Evolutionary conservation across 495 filamentous ascomycete genomes (phyloP).

Genomic region (Neurospora sp.): DNA sequence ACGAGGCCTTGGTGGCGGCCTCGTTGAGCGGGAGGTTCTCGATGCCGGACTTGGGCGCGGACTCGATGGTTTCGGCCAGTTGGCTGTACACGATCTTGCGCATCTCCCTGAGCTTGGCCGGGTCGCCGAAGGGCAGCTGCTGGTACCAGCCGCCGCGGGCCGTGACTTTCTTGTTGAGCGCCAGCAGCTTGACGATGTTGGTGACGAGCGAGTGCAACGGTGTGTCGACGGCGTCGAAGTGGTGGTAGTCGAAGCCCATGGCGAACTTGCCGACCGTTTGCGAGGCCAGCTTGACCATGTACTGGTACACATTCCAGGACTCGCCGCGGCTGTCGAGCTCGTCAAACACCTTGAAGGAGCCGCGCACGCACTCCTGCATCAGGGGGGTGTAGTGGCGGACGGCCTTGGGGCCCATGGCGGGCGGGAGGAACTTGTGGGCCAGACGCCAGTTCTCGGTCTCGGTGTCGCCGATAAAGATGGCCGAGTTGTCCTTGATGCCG

Average conservation of each 20-base stretch:
- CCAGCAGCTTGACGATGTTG: conserved; percentile 30
- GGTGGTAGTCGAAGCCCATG: conserved; percentile 41
- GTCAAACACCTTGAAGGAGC: conserved; percentile 43
- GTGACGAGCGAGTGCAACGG: conserved; percentile 32
- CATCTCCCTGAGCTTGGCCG: conserved; percentile 24
- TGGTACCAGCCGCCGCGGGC: conserved; percentile 40
- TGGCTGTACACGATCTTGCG: conserved; percentile 21
- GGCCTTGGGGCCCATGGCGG: conserved; percentile 43
- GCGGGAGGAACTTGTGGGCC: conserved; percentile 48
- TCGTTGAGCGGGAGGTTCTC: conserved; percentile 39
- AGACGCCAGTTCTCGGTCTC: conserved; percentile 36
- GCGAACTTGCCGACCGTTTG: conserved; percentile 43
- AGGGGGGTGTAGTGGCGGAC: conserved; percentile 45
- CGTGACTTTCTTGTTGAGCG: conserved; percentile 44
- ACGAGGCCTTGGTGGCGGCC: conserved; percentile 36
- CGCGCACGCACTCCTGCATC: conserved; percentile 39
- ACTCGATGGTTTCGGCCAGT: conserved; percentile 30
- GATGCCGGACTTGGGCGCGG: conserved; percentile 20
- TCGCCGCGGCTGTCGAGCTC: conserved; percentile 36
- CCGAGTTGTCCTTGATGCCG: conserved; percentile 36
- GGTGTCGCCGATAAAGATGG: conserved; percentile 44
- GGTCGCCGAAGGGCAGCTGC: conserved; percentile 42
- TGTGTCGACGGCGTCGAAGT: conserved; percentile 37
- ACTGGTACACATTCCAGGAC: conserved; percentile 49
- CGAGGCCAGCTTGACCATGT: conserved; percentile 49